Evolutionary conservation across 768 basidiomycete species (phyloP).

Genomic region (Calocybe gangraenosa): DNA sequence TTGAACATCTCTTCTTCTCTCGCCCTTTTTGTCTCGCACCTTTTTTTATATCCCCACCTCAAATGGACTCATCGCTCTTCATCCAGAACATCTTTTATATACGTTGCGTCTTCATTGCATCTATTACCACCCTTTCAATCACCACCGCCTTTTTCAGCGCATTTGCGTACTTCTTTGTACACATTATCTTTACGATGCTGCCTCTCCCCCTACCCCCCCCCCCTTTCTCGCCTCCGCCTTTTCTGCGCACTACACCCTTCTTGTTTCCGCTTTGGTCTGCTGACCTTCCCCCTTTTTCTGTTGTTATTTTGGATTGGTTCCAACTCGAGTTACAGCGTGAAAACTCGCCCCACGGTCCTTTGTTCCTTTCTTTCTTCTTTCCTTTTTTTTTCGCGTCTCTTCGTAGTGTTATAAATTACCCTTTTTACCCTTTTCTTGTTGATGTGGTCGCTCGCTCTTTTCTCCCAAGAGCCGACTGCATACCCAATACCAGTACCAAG

Average conservation of each 20-base stretch:
- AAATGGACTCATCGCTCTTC: slow-evolving; percentile 7
- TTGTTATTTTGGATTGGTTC: not conserved
- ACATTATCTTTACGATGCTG: slow-evolving; percentile 9
- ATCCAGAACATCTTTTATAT: slow-evolving; percentile 12
- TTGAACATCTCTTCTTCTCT: slow-evolving; percentile 8
- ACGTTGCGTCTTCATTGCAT: slow-evolving; percentile 7
- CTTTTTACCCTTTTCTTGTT: no score
- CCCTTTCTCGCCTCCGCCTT: not conserved
- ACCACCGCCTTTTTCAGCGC: not conserved
- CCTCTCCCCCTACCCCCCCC: slow-evolving; percentile 3
- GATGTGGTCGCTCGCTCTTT: no score
- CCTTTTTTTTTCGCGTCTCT: not conserved
- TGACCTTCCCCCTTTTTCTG: not conserved
- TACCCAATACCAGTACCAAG: no score
- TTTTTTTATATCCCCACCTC: slow-evolving; percentile 15
- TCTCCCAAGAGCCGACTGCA: no score
- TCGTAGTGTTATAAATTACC: not conserved
- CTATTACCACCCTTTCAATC: not conserved
- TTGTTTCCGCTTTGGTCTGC: not conserved
- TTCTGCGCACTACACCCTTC: slow-evolving; percentile 1
- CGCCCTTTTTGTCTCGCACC: not conserved
- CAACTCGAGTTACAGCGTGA: slow-evolving; percentile 19
- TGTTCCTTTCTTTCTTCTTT: slow-evolving; percentile 1
- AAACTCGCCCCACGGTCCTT: slow-evolving; percentile 16
- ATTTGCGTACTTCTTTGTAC: slow-evolving; percentile 6